phyloP scores from a whole-genome alignment of 23 red algal species.

The Gracilaria domingensis region DNA sequence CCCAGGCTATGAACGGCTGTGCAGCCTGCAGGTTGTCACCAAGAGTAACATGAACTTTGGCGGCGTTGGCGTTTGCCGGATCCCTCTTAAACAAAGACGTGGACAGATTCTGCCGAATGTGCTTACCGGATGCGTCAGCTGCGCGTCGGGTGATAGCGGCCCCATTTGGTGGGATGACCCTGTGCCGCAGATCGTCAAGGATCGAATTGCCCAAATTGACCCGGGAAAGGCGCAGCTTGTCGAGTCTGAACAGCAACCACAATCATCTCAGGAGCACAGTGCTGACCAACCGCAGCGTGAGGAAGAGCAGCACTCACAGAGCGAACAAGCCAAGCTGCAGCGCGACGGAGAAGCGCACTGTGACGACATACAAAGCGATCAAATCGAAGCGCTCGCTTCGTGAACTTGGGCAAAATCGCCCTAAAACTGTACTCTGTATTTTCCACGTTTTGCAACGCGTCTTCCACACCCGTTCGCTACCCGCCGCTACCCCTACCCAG shows the following conservation, averaged over 20 bases:
- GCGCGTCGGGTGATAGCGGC: constrained; percentile 82
- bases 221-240: constrained; percentile 46
- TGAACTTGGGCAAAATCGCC: no score
- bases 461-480: no score
- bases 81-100: constrained; percentile 63
- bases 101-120: constrained; percentile 92
- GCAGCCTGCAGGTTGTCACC: constrained; percentile 70
- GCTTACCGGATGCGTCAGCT: constrained; percentile 88
- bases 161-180: constrained; percentile 97
- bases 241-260: not conserved
- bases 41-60: constrained; percentile 80
- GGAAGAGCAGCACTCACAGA: not conserved
- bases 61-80: constrained; percentile 79
- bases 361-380: no score
- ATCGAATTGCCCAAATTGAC: constrained; percentile 42
- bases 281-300: not conserved
- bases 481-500: no score
- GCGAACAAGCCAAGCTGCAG: not conserved
- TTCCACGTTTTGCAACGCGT: no score
- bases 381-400: no score
- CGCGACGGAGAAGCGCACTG: no score
- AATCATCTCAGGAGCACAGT: not conserved
- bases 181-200: constrained; percentile 82
- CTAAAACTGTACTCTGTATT: no score
- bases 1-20: constrained; percentile 88